phyloP scores from a whole-genome alignment of 2,329 filamentous ascomycete genomes.

The Alternaria metachromatica region DNA sequence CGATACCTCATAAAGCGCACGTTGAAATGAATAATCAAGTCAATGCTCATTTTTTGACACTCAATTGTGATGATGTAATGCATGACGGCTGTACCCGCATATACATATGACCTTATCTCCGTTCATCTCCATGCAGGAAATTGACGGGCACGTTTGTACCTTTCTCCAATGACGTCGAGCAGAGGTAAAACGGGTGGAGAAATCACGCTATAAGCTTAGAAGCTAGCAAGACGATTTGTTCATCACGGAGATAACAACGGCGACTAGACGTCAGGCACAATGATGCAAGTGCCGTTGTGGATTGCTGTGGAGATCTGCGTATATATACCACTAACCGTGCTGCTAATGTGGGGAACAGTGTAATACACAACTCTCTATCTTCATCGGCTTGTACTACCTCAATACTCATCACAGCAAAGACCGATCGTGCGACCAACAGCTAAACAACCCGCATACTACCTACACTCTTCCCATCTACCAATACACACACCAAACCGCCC shows the following conservation, averaged over 20 bases:
- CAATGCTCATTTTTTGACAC: background rate
- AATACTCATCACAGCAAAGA: background rate
- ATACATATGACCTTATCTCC: background rate
- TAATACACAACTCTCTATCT: background rate
- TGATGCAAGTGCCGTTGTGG: background rate
- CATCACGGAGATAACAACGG: background rate
- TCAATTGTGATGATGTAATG: slow-evolving; percentile 4
- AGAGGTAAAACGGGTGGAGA: background rate
- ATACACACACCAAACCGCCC: background rate
- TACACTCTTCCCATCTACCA: background rate
- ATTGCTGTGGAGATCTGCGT: background rate
- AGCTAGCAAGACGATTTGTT: background rate
- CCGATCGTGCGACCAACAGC: background rate
- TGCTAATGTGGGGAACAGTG: background rate
- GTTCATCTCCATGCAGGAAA: background rate
- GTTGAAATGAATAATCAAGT: background rate
- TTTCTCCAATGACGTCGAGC: background rate
- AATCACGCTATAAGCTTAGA: background rate
- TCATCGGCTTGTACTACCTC: background rate
- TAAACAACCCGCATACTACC: background rate
- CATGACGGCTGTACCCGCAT: background rate
- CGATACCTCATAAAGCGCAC: background rate
- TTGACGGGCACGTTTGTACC: background rate
- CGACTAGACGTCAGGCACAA: background rate
- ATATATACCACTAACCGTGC: background rate